Evolutionary conservation across 306 rosid genomes (phyloP), one percentile per base, ranked within the genome.

Genomic region (Dryas drummondii): DNA sequence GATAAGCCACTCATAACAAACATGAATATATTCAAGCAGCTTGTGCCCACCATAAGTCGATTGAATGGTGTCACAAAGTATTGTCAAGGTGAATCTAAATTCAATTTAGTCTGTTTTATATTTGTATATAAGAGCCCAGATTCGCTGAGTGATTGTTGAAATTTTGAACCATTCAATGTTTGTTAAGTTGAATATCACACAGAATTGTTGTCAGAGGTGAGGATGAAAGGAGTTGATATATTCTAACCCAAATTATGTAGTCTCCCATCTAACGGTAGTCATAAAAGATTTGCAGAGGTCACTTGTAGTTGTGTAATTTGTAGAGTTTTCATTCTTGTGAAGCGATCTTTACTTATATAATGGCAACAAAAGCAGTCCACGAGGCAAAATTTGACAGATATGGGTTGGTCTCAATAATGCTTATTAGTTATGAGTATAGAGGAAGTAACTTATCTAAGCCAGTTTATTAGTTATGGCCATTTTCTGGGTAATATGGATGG

Each of bases 21-120:
- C 60, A 90, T 90, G 97, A 81, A 76, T 76, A 57, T 52, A 70
- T 80, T 89, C 67, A 88, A 76, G 89, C 82, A 66, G 50, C 71
- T 85, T 1, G 54, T 73, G 62, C 74, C 46, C 16, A 9, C 66
- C 65, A 76, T 75, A 68, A 79, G 11, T 53, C 47, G 59, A 55
- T 66, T 82, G 14, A 70, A 65, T 71, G 68, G 77, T 53, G 68
- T 75, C 66, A 64, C 79, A 44, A 83, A 78, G 82, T 77, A 75
- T 67, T 74, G 53, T 60, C 80, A 80, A 82, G 96, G 98, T 91
- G 86, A 76, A 54, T 61, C 69, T 19, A 52, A 60, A 60, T 55
- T 54, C 6, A 27, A 17, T 58, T 61, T 53, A 7, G 79, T 44
- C 52, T 47, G 11, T 37, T 16, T 68, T 37, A 51, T 50, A 32